These are phyloP conservation scores for Chondrus crispus DNA, from an alignment of 23 red algal genomes.

Conservation along the genomic window DNA sequence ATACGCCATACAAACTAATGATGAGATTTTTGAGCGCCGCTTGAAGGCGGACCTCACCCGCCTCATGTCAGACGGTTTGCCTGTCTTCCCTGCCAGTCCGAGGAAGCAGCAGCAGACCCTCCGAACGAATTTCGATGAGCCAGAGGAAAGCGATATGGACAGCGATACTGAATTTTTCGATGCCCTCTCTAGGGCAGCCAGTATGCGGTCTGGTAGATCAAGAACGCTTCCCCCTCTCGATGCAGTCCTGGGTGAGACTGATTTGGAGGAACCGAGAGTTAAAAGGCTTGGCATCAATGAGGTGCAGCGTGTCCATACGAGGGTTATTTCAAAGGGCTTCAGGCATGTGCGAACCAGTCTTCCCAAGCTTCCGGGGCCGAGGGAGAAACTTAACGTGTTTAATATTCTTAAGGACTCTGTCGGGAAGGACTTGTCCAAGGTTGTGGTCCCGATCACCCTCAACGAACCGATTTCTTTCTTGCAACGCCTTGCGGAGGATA, in stretches of 20 bases:
- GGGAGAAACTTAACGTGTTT: slow-evolving; percentile 69
- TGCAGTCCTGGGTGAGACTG: neutral
- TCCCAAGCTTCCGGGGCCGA: neutral
- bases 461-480: slow-evolving; percentile 96
- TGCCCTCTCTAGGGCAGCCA: slow-evolving; percentile 49
- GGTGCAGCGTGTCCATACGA: slow-evolving; percentile 30
- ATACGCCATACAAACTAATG: slow-evolving; percentile 65
- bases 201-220: neutral
- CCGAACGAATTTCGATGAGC: neutral
- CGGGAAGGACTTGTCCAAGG: slow-evolving; percentile 94
- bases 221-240: neutral
- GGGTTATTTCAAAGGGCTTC: neutral
- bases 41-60: slow-evolving; percentile 50
- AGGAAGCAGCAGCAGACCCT: neutral
- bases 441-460: slow-evolving; percentile 87
- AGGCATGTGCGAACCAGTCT: slow-evolving; percentile 21
- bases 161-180: slow-evolving; percentile 67
- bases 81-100: slow-evolving; percentile 5
- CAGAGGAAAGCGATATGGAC: slow-evolving; percentile 6
- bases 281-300: neutral
- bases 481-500: slow-evolving; percentile 90
- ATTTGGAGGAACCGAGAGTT: neutral
- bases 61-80: slow-evolving; percentile 18
- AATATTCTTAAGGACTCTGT: slow-evolving; percentile 85
- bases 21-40: slow-evolving; percentile 67